These are phyloP conservation scores for Coemansia sp. DNA, from an alignment of 192 early-diverging fungal species.

Conservation along the genomic window DNA sequence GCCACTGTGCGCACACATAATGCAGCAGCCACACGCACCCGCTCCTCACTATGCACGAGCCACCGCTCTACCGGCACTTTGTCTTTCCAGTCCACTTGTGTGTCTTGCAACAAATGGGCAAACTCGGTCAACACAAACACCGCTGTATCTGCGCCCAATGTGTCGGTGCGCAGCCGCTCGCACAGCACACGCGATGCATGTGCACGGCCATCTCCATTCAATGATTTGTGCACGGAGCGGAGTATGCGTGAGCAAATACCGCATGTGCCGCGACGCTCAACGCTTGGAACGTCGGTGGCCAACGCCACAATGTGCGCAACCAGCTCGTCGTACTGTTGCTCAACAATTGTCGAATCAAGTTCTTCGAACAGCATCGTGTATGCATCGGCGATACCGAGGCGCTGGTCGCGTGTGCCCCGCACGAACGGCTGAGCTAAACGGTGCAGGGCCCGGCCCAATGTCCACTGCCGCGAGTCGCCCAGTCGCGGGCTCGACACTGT, in stretches of 20 bases:
- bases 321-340: slow-evolving; percentile 72
- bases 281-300: slow-evolving; percentile 57
- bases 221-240: slow-evolving; percentile 25
- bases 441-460: slow-evolving; percentile 68
- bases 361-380: slow-evolving; percentile 72
- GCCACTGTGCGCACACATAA: slow-evolving; percentile 64
- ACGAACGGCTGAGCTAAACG: slow-evolving; percentile 65
- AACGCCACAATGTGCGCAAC: slow-evolving; percentile 67
- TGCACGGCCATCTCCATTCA: not conserved
- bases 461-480: not conserved
- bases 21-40: slow-evolving; percentile 75
- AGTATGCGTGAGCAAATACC: slow-evolving; percentile 73
- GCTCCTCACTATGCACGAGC: slow-evolving; percentile 64
- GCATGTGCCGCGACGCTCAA: slow-evolving; percentile 55
- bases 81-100: slow-evolving; percentile 2
- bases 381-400: slow-evolving; percentile 75
- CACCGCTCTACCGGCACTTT: slow-evolving; percentile 70
- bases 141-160: not conserved
- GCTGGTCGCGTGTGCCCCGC: slow-evolving; percentile 66
- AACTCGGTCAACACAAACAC: slow-evolving; percentile 58
- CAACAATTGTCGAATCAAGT: slow-evolving; percentile 70
- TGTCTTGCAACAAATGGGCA: not conserved
- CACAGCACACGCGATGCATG: slow-evolving; percentile 27
- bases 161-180: not conserved
- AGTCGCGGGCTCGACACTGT: not conserved